A percentile compares a stretch with the other conserved stretches of the same genome.
phyloP scores from a whole-genome alignment of 78 protist species.

The Tieghemostelium lacteum region DNA sequence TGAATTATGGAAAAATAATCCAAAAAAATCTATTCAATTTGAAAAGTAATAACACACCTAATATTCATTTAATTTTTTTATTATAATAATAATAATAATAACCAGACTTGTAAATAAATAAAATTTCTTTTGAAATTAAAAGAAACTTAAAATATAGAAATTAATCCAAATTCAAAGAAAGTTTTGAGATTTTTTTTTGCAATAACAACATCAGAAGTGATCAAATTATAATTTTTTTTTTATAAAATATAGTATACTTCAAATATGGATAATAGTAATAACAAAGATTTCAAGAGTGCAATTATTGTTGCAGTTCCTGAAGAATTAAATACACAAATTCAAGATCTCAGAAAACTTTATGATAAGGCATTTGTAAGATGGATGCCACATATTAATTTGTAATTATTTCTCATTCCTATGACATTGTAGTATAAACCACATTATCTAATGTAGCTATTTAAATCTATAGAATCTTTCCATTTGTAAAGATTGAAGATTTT shows the following conservation, averaged over 20 bases:
- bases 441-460: not conserved
- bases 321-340: constrained; percentile 38
- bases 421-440: not conserved
- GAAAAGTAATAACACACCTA: constrained; percentile 3
- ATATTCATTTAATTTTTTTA: too few relatives aligned
- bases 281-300: constrained; percentile 65
- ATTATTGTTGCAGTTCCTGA: constrained; percentile 64
- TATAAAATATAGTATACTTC: too few relatives aligned
- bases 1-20: constrained; percentile 60
- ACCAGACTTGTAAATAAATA: too few relatives aligned
- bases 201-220: too few relatives aligned
- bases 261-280: too few relatives aligned
- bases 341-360: constrained; percentile 22
- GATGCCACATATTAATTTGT: constrained; percentile 87
- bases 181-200: too few relatives aligned
- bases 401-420: too few relatives aligned
- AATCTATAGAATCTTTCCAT: constrained; percentile 66
- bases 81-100: too few relatives aligned
- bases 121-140: too few relatives aligned
- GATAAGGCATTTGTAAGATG: constrained; percentile 76
- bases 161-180: too few relatives aligned
- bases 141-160: too few relatives aligned
- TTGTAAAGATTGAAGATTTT: constrained; percentile 31
- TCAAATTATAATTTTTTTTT: too few relatives aligned
- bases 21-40: constrained; percentile 52